phyloP scores from a whole-genome alignment of 2,329 filamentous ascomycete species.

The Phyllosticta citrichinensis region DNA sequence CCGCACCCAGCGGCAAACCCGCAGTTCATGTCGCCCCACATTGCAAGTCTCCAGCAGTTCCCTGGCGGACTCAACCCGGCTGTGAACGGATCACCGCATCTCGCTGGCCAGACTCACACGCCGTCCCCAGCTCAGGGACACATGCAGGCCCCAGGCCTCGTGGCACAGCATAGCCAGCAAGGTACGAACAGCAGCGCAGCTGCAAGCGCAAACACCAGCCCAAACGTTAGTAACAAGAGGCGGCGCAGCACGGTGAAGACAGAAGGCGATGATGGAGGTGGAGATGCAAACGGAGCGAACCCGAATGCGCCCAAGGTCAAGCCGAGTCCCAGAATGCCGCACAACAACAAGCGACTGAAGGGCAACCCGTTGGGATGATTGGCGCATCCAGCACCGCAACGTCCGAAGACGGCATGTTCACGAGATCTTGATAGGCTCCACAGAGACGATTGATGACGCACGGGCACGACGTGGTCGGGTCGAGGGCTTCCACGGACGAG shows the following conservation, averaged over 20 bases:
- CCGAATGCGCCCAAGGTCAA: conserved; percentile 39
- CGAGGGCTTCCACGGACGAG: neutral
- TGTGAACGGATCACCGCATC: conserved; percentile 41
- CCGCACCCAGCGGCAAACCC: conserved; percentile 21
- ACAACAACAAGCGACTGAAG: conserved; percentile 26
- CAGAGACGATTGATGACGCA: conserved; percentile 9
- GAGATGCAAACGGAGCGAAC: conserved; percentile 21
- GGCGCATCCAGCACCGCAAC: neutral
- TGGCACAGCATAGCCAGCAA: conserved; percentile 47
- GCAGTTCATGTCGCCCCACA: conserved; percentile 48
- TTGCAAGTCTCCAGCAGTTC: conserved; percentile 36
- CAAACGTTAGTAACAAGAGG: conserved; percentile 50
- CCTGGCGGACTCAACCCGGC: conserved; percentile 37
- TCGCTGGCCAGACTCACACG: conserved; percentile 30
- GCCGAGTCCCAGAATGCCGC: conserved; percentile 33
- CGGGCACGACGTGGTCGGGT: neutral
- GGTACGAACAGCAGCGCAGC: conserved; percentile 44
- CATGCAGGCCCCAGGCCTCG: conserved; percentile 33
- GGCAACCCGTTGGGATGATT: conserved; percentile 7
- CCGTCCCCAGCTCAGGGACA: conserved; percentile 36
- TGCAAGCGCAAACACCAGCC: conserved; percentile 52
- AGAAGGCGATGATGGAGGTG: conserved; percentile 43
- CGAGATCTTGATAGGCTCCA: conserved; percentile 2
- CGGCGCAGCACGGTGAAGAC: conserved; percentile 52
- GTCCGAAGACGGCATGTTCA: neutral